Conservation (phyloP, 2,329 filamentous ascomycete genomes). For the Penicillium sp. region DNA sequence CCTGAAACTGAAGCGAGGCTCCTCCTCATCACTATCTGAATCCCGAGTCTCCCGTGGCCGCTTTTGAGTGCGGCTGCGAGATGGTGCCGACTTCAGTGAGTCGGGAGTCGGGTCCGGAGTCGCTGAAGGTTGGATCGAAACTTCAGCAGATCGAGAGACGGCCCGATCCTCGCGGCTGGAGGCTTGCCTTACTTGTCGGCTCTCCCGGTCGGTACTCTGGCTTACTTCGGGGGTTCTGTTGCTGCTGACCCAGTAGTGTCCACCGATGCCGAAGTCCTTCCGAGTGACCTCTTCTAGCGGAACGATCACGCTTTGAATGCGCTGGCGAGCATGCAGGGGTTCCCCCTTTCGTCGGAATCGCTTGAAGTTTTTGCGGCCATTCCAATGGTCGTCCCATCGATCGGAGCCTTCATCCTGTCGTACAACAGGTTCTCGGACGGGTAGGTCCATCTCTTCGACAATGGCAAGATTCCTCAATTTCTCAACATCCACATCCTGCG, state of each 20-base stretch:
- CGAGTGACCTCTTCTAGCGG: constrained; percentile 72
- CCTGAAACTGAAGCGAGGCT: constrained; percentile 62
- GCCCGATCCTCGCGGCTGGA: constrained; percentile 8
- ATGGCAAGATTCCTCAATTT: constrained; percentile 76
- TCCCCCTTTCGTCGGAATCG: constrained; percentile 64
- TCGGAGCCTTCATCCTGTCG: constrained; percentile 55
- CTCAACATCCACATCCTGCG: constrained; percentile 68
- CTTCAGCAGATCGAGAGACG: constrained; percentile 23
- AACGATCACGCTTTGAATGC: constrained; percentile 67
- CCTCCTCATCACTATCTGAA: constrained; percentile 64
- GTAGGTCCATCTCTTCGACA: constrained; percentile 76
- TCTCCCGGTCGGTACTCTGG: constrained; percentile 31
- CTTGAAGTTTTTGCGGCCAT: constrained; percentile 95
- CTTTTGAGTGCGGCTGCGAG: constrained; percentile 37
- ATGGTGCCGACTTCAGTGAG: constrained; percentile 21
- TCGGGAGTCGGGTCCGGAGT: constrained; percentile 31
- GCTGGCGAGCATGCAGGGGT: constrained; percentile 44
- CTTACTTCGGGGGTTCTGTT: constrained; percentile 36
- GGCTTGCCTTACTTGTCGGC: constrained; percentile 18
- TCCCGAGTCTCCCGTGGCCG: constrained; percentile 48
- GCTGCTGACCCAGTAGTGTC: constrained; percentile 71
- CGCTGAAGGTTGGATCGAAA: constrained; percentile 18
- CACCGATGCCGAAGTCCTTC: constrained; percentile 75
- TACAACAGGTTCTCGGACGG: constrained; percentile 36
- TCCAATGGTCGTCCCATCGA: constrained; percentile 88